A percentile compares a stretch with the other conserved stretches of the same genome.
Evolutionary conservation across 2,329 filamentous ascomycete species (phyloP).

Genomic region (Neonectria sp.): DNA sequence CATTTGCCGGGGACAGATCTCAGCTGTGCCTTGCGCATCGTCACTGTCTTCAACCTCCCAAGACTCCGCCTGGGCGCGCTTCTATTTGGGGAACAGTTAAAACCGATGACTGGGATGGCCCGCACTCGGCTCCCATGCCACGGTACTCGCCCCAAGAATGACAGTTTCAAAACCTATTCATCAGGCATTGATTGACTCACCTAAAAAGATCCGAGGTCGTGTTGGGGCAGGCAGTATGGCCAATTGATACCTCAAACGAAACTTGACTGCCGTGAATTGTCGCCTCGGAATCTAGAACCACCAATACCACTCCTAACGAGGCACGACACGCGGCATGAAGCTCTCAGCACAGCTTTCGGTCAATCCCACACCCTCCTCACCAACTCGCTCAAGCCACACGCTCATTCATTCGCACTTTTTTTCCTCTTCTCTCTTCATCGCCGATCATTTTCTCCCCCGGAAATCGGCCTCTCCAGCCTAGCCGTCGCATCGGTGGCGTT

Average conservation of each 20-base stretch:
- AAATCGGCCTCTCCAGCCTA: conserved; percentile 18
- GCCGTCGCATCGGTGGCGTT: conserved; percentile 26
- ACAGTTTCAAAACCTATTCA: conserved; percentile 7
- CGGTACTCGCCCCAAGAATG: conserved; percentile 16
- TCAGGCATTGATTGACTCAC: conserved; percentile 13
- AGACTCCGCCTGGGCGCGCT: conserved; percentile 34
- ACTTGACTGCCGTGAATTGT: neutral
- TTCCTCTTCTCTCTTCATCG: conserved; percentile 18
- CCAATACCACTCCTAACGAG: conserved; percentile 1
- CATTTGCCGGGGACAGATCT: conserved; percentile 16
- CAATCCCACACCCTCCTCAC: conserved; percentile 6
- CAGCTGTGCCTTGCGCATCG: conserved; percentile 30
- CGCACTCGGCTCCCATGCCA: conserved; percentile 9
- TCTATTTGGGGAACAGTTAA: conserved; percentile 42
- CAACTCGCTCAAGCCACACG: conserved; percentile 4
- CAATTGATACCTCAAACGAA: conserved; percentile 2
- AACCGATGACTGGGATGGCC: conserved; percentile 10
- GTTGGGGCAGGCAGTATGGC: conserved; percentile 2
- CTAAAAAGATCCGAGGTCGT: conserved; percentile 1
- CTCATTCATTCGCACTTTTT: conserved; percentile 2
- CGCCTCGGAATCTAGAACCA: conserved; percentile 1
- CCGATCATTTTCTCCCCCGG: conserved; percentile 20
- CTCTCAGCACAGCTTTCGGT: neutral
- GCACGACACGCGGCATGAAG: conserved; percentile 4
- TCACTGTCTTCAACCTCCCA: conserved; percentile 27